Evolutionary conservation across 345 rosid species (phyloP).

Genomic region (Hypericum perforatum): DNA sequence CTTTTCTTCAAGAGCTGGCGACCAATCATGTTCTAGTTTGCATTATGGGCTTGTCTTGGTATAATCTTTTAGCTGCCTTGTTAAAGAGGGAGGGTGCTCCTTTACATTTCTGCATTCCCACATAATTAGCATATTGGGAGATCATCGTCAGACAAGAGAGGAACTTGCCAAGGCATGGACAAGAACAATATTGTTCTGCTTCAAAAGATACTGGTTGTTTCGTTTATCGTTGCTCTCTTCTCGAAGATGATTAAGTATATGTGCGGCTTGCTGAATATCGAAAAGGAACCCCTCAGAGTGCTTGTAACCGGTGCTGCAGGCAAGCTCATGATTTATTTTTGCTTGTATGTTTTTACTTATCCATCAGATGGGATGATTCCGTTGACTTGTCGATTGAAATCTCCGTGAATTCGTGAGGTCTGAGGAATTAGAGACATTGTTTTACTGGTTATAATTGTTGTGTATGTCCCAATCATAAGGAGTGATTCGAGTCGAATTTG

Average conservation of each 20-base stretch:
- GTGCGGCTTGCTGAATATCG: constrained; percentile 39
- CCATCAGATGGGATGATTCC: too few species aligned
- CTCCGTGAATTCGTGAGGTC: too few species aligned
- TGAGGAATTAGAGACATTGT: too few species aligned
- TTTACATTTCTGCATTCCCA: constrained; percentile 10
- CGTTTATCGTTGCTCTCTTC: constrained; percentile 32
- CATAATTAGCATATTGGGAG: neutral
- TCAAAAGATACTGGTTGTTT: constrained; percentile 41
- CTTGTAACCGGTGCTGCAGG: constrained; percentile 83
- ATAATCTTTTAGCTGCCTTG: constrained; percentile 15
- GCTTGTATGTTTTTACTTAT: neutral
- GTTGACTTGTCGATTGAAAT: too few species aligned
- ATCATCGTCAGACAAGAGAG: too few species aligned
- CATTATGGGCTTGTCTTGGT: constrained; percentile 15
- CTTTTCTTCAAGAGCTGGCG: constrained; percentile 21
- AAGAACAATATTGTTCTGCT: constrained; percentile 19
- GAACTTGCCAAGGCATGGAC: constrained; percentile 22
- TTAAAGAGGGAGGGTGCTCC: too few species aligned
- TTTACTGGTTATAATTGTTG: too few species aligned
- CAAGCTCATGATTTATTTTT: constrained; percentile 18
- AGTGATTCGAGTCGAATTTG: neutral
- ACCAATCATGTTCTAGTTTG: neutral
- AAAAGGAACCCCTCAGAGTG: constrained; percentile 52
- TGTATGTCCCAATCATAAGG: too few species aligned
- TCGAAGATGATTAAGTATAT: constrained; percentile 51